phyloP scores from a whole-genome alignment of 768 basidiomycete genomes.

The Boletus eberwhitei region DNA sequence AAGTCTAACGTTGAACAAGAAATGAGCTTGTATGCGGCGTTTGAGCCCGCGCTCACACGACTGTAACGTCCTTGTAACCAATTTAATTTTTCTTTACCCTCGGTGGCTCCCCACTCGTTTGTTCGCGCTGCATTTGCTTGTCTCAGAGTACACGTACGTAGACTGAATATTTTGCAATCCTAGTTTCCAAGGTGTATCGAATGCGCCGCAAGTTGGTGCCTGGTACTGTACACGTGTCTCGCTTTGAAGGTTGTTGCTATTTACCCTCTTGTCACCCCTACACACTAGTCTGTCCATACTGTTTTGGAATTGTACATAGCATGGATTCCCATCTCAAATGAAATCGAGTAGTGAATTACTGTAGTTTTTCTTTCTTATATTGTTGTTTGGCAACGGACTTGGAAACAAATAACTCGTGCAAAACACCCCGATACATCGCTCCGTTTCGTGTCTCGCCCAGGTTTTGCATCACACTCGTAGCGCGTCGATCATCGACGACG shows the following conservation, averaged over 20 bases:
- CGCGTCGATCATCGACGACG: conserved; percentile 13
- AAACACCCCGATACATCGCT: neutral
- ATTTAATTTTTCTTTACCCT: neutral
- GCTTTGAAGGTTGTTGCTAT: neutral
- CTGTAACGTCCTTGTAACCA: conserved; percentile 1
- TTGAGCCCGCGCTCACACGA: neutral
- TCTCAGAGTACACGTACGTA: conserved; percentile 1
- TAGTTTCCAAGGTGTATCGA: conserved; percentile 1
- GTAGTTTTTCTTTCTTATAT: neutral
- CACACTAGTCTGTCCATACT: conserved; percentile 10
- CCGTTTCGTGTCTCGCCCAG: neutral
- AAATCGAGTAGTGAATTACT: conserved; percentile 1
- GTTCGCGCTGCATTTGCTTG: neutral
- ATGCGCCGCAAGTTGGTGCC: conserved; percentile 2
- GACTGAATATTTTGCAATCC: conserved; percentile 11
- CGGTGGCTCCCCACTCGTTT: conserved; percentile 19
- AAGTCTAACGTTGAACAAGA: conserved; percentile 60
- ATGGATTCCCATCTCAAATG: neutral
- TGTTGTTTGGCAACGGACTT: conserved; percentile 28
- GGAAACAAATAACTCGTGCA: conserved; percentile 17
- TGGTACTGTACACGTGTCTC: conserved; percentile 1
- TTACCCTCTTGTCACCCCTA: conserved; percentile 13
- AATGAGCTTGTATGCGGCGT: conserved; percentile 17
- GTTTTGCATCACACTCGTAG: neutral
- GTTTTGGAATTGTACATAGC: conserved; percentile 18